These are phyloP conservation scores for Hypoxylon lenormandii DNA, from an alignment of 495 filamentous ascomycete species.

Conservation along the genomic window DNA sequence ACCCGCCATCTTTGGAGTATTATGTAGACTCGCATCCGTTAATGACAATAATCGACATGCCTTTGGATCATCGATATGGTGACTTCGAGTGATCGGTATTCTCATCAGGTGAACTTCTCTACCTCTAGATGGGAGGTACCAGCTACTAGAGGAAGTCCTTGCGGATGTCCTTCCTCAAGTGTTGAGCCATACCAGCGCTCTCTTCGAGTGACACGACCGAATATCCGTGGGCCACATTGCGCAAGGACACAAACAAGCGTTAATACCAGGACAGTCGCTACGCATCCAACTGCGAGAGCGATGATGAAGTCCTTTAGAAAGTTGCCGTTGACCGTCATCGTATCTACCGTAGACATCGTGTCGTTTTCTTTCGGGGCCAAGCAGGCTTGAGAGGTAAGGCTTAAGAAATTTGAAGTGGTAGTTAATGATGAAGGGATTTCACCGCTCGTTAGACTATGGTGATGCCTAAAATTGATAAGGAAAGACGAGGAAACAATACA, in stretches of 20 bases:
- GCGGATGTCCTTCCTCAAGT: conserved; percentile 30
- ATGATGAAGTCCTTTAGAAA: conserved; percentile 32
- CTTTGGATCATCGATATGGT: background rate
- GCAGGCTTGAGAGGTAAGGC: background rate
- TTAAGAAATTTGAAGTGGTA: background rate
- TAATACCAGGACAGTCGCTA: conserved; percentile 24
- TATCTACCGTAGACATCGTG: conserved; percentile 9
- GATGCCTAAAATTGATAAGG: background rate
- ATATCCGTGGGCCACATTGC: conserved; percentile 43
- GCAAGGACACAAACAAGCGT: conserved; percentile 40
- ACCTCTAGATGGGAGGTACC: background rate
- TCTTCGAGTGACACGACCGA: conserved; percentile 20
- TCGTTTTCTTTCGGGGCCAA: background rate
- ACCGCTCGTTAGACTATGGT: no score
- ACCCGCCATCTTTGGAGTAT: background rate
- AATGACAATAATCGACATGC: background rate
- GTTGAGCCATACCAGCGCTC: conserved; percentile 43
- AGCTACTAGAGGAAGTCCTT: conserved; percentile 26
- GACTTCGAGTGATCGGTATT: background rate
- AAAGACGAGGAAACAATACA: background rate
- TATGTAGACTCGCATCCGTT: background rate
- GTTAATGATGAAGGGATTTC: background rate
- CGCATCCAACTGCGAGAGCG: conserved; percentile 37
- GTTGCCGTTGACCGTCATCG: conserved; percentile 13
- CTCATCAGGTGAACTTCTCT: conserved; percentile 2